phyloP scores from a whole-genome alignment of 2,329 filamentous ascomycete species.

The Beauveria sp. region DNA sequence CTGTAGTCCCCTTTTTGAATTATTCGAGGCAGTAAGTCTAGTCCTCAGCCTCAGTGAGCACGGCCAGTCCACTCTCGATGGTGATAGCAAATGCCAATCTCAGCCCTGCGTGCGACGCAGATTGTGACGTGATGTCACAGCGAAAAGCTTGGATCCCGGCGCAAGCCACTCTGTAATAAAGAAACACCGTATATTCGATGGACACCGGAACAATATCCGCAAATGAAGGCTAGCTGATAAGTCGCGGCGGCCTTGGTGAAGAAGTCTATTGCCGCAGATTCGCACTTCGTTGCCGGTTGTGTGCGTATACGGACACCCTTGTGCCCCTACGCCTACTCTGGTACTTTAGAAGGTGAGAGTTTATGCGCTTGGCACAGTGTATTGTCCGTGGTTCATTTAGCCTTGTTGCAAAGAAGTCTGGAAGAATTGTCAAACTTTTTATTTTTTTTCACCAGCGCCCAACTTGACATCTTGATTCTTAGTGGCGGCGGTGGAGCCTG shows the following conservation, averaged over 20 bases:
- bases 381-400: not conserved
- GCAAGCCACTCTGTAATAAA: not conserved
- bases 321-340: no score
- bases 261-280: no score
- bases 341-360: not conserved
- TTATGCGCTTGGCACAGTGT: not conserved
- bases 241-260: no score
- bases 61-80: not conserved
- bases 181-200: no score
- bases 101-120: not conserved
- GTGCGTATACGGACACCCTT: not conserved
- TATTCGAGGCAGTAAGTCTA: no score
- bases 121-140: constrained; percentile 1
- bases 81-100: not conserved
- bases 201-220: no score
- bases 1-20: not conserved
- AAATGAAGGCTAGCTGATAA: no score
- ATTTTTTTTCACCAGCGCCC: not conserved
- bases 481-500: constrained; percentile 5
- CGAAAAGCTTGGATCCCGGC: not conserved
- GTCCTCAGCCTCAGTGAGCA: not conserved
- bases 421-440: not conserved
- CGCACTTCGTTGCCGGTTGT: no score
- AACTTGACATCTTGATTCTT: not conserved
- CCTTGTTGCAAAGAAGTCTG: not conserved